Percentiles rank a stretch among this genome's conserved stretches.
Conservation (phyloP, 2,329 filamentous ascomycete species). For the Ascochyta fabae region DNA sequence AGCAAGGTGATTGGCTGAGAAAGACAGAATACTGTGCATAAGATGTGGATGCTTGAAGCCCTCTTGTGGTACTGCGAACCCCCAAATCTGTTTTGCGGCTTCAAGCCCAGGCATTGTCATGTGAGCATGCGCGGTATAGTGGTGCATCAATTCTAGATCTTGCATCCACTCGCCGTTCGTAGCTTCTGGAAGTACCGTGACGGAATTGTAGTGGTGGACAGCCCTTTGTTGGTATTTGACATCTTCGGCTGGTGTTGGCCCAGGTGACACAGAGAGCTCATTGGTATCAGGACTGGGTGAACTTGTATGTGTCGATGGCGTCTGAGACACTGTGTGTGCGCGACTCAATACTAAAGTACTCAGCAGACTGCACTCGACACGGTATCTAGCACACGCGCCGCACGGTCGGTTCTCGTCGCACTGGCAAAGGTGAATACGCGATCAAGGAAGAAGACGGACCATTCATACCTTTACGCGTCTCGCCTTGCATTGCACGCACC, state of each 20-base stretch:
- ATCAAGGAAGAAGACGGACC: not conserved
- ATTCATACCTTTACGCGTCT: slow-evolving; percentile 35
- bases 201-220: not conserved
- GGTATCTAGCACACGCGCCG: slow-evolving; percentile 35
- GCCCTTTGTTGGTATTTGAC: not conserved
- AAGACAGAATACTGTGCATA: slow-evolving; percentile 49
- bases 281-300: slow-evolving; percentile 4
- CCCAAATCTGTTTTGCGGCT: slow-evolving; percentile 42
- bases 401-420: slow-evolving; percentile 42
- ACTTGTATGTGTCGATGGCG: slow-evolving; percentile 8
- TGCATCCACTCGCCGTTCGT: slow-evolving; percentile 27
- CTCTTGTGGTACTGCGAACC: slow-evolving; percentile 42
- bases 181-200: not conserved
- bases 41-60: slow-evolving; percentile 45
- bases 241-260: not conserved
- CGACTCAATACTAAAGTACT: slow-evolving; percentile 1
- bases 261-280: slow-evolving; percentile 12
- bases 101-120: slow-evolving; percentile 31
- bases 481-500: slow-evolving; percentile 37
- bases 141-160: slow-evolving; percentile 41
- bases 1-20: slow-evolving; percentile 46
- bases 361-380: slow-evolving; percentile 40
- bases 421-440: slow-evolving; percentile 14
- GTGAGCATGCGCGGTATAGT: slow-evolving; percentile 35
- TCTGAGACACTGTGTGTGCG: slow-evolving; percentile 1